These are phyloP conservation scores for Penicillium arizonense DNA, from an alignment of 495 filamentous ascomycete genomes.

Conservation along the genomic window DNA sequence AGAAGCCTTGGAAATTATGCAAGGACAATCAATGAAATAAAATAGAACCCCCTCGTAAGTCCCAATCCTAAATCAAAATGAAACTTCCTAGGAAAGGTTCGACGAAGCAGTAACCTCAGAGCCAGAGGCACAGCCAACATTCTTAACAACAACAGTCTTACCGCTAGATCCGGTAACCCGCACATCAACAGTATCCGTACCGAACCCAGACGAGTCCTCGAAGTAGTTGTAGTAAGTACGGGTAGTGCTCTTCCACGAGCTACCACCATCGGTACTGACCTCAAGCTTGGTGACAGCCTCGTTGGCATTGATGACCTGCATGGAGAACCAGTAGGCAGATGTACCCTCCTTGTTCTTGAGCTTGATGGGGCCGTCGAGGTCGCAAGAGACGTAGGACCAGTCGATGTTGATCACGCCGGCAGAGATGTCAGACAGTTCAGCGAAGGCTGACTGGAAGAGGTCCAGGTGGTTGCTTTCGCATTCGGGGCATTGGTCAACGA, in stretches of 20 bases:
- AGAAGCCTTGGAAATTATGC: too few species aligned
- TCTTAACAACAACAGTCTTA: constrained; percentile 30
- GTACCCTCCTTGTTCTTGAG: constrained; percentile 59
- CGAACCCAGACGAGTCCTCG: constrained; percentile 52
- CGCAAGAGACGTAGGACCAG: constrained; percentile 52
- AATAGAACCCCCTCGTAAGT: background rate
- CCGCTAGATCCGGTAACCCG: constrained; percentile 52
- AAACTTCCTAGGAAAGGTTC: constrained; percentile 21
- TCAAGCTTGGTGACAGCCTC: constrained; percentile 51
- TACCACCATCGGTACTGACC: constrained; percentile 56
- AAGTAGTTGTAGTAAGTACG: constrained; percentile 60
- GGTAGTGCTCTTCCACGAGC: constrained; percentile 49
- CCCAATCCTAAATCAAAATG: background rate
- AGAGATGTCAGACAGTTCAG: constrained; percentile 40
- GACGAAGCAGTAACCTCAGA: constrained; percentile 21
- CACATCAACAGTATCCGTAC: constrained; percentile 50
- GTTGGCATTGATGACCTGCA: constrained; percentile 60
- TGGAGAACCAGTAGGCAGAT: constrained; percentile 53
- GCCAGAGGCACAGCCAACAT: constrained; percentile 22
- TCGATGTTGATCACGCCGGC: constrained; percentile 54
- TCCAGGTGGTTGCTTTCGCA: constrained; percentile 57
- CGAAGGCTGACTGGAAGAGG: constrained; percentile 57
- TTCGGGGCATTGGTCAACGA: constrained; percentile 61
- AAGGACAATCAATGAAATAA: background rate
- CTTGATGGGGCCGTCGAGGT: constrained; percentile 46